Evolutionary conservation across 1,284 basidiomycete genomes (phyloP).

Genomic region (Coniferiporia weirii): DNA sequence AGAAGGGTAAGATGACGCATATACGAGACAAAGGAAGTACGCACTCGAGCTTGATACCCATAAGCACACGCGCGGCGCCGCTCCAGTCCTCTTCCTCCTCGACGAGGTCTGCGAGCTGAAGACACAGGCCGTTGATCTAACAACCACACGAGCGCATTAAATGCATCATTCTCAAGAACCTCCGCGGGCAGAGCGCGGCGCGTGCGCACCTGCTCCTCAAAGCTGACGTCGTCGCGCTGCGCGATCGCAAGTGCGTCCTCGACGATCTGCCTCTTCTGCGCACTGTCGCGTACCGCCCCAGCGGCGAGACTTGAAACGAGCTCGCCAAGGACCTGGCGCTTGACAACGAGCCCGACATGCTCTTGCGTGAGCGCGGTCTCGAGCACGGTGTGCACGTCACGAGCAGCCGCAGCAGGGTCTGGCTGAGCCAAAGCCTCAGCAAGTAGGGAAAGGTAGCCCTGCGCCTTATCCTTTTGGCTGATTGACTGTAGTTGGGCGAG

Average conservation of each 20-base stretch:
- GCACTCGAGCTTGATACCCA: slow-evolving; percentile 51
- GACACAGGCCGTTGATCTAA: slow-evolving; percentile 79
- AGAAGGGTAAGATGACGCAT: background rate
- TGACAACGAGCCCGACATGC: slow-evolving; percentile 75
- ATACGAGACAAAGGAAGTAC: background rate
- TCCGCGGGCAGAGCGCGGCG: background rate
- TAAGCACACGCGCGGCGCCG: slow-evolving; percentile 85
- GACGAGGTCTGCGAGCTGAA: slow-evolving; percentile 84
- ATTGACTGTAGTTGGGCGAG: slow-evolving; percentile 58
- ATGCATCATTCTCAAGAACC: background rate
- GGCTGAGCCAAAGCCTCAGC: slow-evolving; percentile 49
- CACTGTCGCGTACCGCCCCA: slow-evolving; percentile 48
- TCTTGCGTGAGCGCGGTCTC: slow-evolving; percentile 77
- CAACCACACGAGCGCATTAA: slow-evolving; percentile 2
- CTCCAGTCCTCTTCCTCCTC: slow-evolving; percentile 91
- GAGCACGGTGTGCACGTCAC: slow-evolving; percentile 62
- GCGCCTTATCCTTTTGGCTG: slow-evolving; percentile 76
- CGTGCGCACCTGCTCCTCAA: slow-evolving; percentile 86
- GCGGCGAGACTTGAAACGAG: slow-evolving; percentile 64
- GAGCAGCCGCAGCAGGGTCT: slow-evolving; percentile 39
- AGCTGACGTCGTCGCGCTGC: slow-evolving; percentile 74
- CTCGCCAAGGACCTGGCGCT: slow-evolving; percentile 78
- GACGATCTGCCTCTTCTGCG: slow-evolving; percentile 62
- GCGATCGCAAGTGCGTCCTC: slow-evolving; percentile 67
- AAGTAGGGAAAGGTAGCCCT: slow-evolving; percentile 65